A percentile compares a stretch with the other conserved stretches of the same genome.
These are phyloP conservation scores for Saccharomycopsis microspora DNA, from an alignment of 805 yeast species.

Conservation along the genomic window DNA sequence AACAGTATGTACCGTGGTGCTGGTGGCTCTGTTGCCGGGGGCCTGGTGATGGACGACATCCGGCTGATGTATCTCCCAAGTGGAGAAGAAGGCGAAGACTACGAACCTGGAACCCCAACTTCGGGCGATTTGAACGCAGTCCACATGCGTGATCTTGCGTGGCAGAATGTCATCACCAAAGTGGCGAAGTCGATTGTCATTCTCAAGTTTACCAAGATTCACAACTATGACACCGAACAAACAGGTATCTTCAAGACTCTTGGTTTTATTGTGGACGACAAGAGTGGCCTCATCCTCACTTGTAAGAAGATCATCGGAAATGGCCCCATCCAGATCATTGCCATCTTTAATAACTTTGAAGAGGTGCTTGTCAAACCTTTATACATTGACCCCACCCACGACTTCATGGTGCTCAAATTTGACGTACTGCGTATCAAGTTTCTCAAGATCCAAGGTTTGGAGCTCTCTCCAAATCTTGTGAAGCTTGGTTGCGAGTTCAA, in stretches of 20 bases:
- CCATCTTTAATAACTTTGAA: constrained; percentile 17
- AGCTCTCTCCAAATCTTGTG: constrained; percentile 15
- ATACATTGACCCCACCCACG: constrained; percentile 17
- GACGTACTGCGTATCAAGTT: constrained; percentile 16
- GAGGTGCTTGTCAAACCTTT: constrained; percentile 17
- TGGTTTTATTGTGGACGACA: constrained; percentile 17
- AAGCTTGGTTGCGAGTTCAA: constrained; percentile 17
- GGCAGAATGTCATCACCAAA: constrained; percentile 17
- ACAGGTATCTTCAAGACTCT: constrained; percentile 17
- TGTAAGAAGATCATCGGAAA: constrained; percentile 17
- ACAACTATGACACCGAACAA: constrained; percentile 17
- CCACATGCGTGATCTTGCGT: constrained; percentile 16
- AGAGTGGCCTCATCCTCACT: constrained; percentile 15
- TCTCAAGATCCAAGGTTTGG: constrained; percentile 15
- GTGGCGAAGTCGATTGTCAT: constrained; percentile 17
- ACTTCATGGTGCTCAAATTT: constrained; percentile 17
- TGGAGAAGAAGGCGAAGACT: constrained; percentile 15
- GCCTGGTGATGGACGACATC: constrained; percentile 16
- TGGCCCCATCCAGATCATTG: constrained; percentile 17
- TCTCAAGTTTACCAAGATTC: constrained; percentile 16
- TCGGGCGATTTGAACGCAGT: constrained; percentile 17
- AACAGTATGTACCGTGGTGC: constrained; percentile 15
- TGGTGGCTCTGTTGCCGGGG: constrained; percentile 15
- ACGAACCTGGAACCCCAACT: constrained; percentile 16
- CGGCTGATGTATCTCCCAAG: constrained; percentile 14